Evolutionary conservation across 805 yeast species (phyloP), one percentile per base, ranked within the genome.

Genomic region (Cyberlindnera americana): DNA sequence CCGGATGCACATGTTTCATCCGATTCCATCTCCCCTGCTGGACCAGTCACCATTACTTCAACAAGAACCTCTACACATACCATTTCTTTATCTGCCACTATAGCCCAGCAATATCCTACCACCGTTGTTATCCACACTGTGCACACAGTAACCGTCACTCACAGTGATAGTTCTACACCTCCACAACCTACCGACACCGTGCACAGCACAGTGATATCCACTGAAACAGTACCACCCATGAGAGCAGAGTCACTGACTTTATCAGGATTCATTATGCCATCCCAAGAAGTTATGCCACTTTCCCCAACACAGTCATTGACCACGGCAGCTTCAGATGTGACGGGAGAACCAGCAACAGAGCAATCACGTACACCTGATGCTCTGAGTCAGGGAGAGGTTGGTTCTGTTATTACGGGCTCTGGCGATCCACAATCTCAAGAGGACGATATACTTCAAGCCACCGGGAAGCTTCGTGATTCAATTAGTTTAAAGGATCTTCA

Each of bases 41-140:
- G 12, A 3, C 15, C 25, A 14, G 21, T 17, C 4, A 19, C 32
- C 3, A 30, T 41, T 5, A 39, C 41, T 2, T 25, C 37, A 6
- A 39, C 43, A 3, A 29, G 31, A 6, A 43, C 43, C 7, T 33
- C 47, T 3, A 43, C 41, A n/a, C 40, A 40, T 21, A 29, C 41
- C 6, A 14, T 43, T 12, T 21, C 37, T 4, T 18, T 31, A 5
- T 5, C 19, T 8, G 7, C 18, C 3, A 22, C 34, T 19, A n/a
- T 15, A 10, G 8, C 27, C 3, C 16, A 13, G 22, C 6, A 31
- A 3, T 16, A 22, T 8, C 5, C 19, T 11, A 19, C 40, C 14
- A 43, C 44, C 13, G 23, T 43, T 22, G 25, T 40, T 18, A 29
- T 39, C 8, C 39, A 39, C 13, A 34, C 34, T 1, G 37, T 36